Percentiles rank a stretch among this genome's conserved stretches.
These are phyloP conservation scores for Phytophthora cactorum DNA, from an alignment of 352 stramenopile species.

Conservation along the genomic window DNA sequence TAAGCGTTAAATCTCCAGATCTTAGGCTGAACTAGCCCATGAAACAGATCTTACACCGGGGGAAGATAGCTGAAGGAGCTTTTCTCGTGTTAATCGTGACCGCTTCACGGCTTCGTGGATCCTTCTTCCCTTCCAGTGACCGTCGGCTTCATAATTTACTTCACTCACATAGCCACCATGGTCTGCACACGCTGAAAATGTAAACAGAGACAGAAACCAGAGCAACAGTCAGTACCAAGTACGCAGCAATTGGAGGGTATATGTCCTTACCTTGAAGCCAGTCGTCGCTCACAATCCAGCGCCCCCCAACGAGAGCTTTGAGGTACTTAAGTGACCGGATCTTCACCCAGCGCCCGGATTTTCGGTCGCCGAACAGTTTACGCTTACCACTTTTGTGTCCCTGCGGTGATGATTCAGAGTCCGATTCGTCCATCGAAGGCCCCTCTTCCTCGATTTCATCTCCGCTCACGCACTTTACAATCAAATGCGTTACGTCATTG, in stretches of 20 bases:
- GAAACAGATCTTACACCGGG: constrained; percentile 29
- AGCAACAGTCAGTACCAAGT: constrained; percentile 6
- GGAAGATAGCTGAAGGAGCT: constrained; percentile 37
- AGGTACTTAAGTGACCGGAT: constrained; percentile 89
- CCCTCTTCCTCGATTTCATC: constrained; percentile 40
- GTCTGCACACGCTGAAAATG: constrained; percentile 48
- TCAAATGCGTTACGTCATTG: constrained; percentile 78
- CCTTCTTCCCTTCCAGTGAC: constrained; percentile 60
- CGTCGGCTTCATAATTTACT: constrained; percentile 61
- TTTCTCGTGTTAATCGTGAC: constrained; percentile 49
- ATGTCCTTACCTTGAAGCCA: constrained; percentile 69
- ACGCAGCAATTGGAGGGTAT: neutral
- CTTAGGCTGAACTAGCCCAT: neutral
- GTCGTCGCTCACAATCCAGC: constrained; percentile 86
- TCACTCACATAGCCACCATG: constrained; percentile 49
- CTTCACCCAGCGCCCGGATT: constrained; percentile 74
- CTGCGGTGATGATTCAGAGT: constrained; percentile 22
- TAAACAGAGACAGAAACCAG: constrained; percentile 9
- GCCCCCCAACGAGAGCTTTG: constrained; percentile 76
- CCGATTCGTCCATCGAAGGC: constrained; percentile 26
- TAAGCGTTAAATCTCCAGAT: neutral
- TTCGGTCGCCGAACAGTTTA: constrained; percentile 51
- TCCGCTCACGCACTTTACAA: constrained; percentile 76
- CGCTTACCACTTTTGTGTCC: constrained; percentile 43
- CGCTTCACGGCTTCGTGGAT: constrained; percentile 60